Evolutionary conservation across 2,329 filamentous ascomycete genomes (phyloP), one percentile per base, ranked within the genome.

Genomic region (Scortechinia acanthostroma): DNA sequence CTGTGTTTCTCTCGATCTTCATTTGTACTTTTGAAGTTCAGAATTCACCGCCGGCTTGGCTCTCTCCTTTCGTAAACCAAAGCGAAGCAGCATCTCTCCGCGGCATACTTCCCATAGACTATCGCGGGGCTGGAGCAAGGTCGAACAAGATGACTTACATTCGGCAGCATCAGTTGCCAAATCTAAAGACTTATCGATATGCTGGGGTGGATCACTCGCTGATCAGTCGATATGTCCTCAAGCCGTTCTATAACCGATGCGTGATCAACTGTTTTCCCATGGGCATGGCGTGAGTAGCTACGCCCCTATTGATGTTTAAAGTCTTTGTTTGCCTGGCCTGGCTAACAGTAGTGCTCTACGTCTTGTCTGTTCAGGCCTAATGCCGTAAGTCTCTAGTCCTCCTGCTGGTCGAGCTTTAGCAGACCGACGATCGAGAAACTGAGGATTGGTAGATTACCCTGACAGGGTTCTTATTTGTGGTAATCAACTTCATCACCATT

Each of bases 91-190:
- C n/a, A n/a, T n/a, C n/a, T n/a, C n/a, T n/a, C n/a, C n/a, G n/a
- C n/a, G n/a, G n/a, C n/a, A n/a, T n/a, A n/a, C n/a, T n/a, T n/a
- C n/a, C n/a, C n/a, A n/a, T n/a, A n/a, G n/a, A n/a, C n/a, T n/a
- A n/a, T n/a, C n/a, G n/a, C n/a, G n/a, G n/a, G n/a, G n/a, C n/a
- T n/a, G n/a, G n/a, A n/a, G n/a, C n/a, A n/a, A n/a, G n/a, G n/a
- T n/a, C n/a, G n/a, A n/a, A n/a, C n/a, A 40, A 40, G 35, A 83
- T 83, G 77, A 79, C 80, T 52, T 86, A 85, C 64, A 82, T 86
- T 52, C 77, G 81, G 47, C 78, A 83, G 58, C 74, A 80, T 54
- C 75, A 83, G 61, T 70, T 86, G 22, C 69, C 73, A 17, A 78
- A 77, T 58, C 71, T 86, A 50, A 78, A 79, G 54, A 74, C 80